Percentiles rank a stretch among this genome's conserved stretches.
These are phyloP conservation scores for Colletotrichum zoysiae DNA, from an alignment of 2,329 filamentous ascomycete genomes.

Conservation along the genomic window DNA sequence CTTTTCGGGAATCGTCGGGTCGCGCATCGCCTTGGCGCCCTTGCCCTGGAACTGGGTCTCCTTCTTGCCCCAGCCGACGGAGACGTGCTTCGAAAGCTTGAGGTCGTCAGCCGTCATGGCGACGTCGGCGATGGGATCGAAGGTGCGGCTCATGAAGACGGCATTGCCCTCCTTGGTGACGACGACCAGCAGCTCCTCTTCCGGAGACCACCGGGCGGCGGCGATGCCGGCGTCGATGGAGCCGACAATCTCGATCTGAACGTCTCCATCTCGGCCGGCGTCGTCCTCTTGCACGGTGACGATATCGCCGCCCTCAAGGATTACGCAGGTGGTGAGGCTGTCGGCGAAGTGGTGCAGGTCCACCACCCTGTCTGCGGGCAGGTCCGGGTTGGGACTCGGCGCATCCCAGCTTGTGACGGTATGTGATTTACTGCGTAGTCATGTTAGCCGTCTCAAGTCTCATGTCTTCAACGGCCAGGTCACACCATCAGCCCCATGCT, in stretches of 20 bases:
- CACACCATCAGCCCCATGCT: conserved; percentile 1
- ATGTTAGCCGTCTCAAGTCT: conserved; percentile 44
- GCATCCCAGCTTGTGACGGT: conserved; percentile 89
- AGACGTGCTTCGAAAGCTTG: conserved; percentile 91
- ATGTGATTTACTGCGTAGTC: conserved; percentile 46
- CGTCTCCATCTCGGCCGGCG: conserved; percentile 56
- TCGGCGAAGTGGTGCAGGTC: conserved; percentile 89
- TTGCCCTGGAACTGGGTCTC: conserved; percentile 98
- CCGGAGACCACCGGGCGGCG: conserved; percentile 92
- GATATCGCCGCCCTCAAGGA: conserved; percentile 92
- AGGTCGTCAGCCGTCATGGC: conserved; percentile 81
- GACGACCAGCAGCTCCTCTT: conserved; percentile 90
- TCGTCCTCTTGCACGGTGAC: conserved; percentile 82
- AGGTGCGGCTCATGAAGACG: conserved; percentile 92
- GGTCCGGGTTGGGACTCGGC: conserved; percentile 80
- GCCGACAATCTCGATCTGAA: conserved; percentile 93
- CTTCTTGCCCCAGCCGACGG: conserved; percentile 97
- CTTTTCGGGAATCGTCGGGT: conserved; percentile 94
- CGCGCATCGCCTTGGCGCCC: conserved; percentile 85
- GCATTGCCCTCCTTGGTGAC: conserved; percentile 83
- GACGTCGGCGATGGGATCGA: conserved; percentile 85
- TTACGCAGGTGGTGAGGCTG: conserved; percentile 80
- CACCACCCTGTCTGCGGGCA: conserved; percentile 80
- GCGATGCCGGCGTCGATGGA: conserved; percentile 93
- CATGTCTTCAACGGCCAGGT: conserved; percentile 23